phyloP scores from a whole-genome alignment of 2,329 filamentous ascomycete species.

The Fusarium clavum region DNA sequence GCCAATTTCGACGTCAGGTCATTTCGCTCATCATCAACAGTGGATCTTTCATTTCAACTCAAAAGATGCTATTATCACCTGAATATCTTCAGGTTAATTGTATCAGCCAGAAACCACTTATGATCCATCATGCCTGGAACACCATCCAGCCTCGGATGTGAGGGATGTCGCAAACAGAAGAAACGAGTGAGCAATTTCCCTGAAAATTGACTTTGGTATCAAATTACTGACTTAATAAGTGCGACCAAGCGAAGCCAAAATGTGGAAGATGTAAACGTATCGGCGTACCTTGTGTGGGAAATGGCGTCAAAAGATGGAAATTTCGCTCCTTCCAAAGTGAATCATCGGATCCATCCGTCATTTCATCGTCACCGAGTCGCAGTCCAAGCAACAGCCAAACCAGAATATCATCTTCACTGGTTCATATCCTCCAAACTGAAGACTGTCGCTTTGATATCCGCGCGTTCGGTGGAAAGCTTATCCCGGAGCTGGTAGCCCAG shows the following conservation, averaged over 20 bases:
- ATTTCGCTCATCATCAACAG: background rate
- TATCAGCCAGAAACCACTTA: background rate
- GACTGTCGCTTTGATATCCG: constrained; percentile 41
- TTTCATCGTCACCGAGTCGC: background rate
- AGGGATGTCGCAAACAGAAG: constrained; percentile 36
- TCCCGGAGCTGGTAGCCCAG: constrained; percentile 31
- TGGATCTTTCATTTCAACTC: background rate
- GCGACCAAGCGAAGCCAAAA: constrained; percentile 26
- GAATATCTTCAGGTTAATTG: background rate
- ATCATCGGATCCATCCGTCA: background rate
- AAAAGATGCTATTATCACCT: background rate
- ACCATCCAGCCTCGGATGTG: constrained; percentile 30
- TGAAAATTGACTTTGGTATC: too few relatives aligned
- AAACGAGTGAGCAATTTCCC: constrained; percentile 25
- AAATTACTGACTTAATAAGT: background rate
- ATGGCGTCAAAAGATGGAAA: constrained; percentile 38
- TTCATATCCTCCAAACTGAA: constrained; percentile 35
- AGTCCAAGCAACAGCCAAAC: constrained; percentile 33
- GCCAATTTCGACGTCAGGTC: constrained; percentile 4
- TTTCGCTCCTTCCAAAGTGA: constrained; percentile 20
- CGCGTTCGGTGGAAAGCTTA: constrained; percentile 27
- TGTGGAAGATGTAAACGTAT: constrained; percentile 40
- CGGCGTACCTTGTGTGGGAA: constrained; percentile 29
- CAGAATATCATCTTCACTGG: constrained; percentile 18
- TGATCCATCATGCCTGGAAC: constrained; percentile 25